Percentiles rank a stretch among this genome's conserved stretches.
Evolutionary conservation across 257 asterid species (phyloP).

Genomic region (Solanum rostratum): DNA sequence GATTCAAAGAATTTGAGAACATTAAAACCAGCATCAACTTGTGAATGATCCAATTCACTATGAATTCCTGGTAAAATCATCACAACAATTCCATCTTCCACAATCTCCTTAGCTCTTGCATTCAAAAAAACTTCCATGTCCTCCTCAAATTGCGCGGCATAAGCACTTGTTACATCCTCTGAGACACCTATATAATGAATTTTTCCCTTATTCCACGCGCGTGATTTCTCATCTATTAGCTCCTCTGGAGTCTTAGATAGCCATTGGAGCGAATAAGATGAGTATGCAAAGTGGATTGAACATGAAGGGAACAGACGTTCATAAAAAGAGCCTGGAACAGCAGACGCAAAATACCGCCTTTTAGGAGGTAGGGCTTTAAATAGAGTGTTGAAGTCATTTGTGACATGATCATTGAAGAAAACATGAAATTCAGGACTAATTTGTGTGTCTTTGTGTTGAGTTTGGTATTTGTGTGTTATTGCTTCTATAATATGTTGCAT

Average conservation of each 20-base stretch:
- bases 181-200: background rate
- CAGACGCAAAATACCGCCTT: background rate
- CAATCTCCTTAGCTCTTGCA: conserved; percentile 11
- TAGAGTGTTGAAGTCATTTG: conserved; percentile 13
- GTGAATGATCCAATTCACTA: background rate
- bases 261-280: conserved; percentile 15
- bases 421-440: conserved; percentile 23
- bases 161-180: background rate
- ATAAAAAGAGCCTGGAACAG: conserved; percentile 9
- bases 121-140: conserved; percentile 1
- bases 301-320: background rate
- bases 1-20: background rate
- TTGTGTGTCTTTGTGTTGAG: background rate
- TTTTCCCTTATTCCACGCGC: conserved; percentile 4
- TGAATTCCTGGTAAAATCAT: background rate
- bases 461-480: conserved; percentile 3
- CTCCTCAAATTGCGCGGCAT: conserved; percentile 1
- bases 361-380: background rate
- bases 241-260: conserved; percentile 8
- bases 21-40: background rate
- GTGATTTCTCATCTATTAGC: background rate
- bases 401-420: conserved; percentile 5
- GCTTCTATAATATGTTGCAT: conserved; percentile 27
- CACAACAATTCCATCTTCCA: background rate
- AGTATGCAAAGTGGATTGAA: background rate